Evolutionary conservation across 495 filamentous ascomycete species (phyloP).

Genomic region (Aspergillus carlsbadensis): DNA sequence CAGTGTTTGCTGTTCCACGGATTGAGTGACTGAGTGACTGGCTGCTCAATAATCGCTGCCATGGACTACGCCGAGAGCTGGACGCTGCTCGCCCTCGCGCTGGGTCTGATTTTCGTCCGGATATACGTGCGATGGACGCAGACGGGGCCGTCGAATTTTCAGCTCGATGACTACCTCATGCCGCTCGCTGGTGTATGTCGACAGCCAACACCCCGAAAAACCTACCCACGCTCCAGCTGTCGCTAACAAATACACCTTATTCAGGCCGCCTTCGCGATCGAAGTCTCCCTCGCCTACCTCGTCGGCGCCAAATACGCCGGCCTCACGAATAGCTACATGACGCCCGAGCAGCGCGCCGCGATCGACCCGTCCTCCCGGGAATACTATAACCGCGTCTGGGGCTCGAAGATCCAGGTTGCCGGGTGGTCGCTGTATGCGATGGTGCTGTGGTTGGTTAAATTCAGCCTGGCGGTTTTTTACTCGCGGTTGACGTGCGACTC

Average conservation of each 20-base stretch:
- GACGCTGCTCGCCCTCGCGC: conserved; percentile 43
- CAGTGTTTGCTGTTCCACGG: too few relatives aligned
- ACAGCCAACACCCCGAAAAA: background rate
- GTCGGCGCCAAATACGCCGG: conserved; percentile 38
- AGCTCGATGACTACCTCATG: conserved; percentile 60
- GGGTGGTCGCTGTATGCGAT: conserved; percentile 59
- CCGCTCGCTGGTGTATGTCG: conserved; percentile 47
- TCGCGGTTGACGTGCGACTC: conserved; percentile 59
- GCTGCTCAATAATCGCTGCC: too few relatives aligned
- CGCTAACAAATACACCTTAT: background rate
- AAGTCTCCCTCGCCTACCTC: conserved; percentile 36
- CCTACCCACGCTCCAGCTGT: too few relatives aligned
- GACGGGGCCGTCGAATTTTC: conserved; percentile 44
- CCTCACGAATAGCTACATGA: conserved; percentile 54
- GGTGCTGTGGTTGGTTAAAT: conserved; percentile 57
- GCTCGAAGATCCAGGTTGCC: conserved; percentile 56
- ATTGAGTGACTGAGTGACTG: too few relatives aligned
- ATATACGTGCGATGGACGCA: conserved; percentile 43
- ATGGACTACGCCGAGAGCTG: conserved; percentile 39
- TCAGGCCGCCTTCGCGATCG: conserved; percentile 31
- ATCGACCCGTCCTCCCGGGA: conserved; percentile 42
- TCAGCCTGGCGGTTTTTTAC: conserved; percentile 59
- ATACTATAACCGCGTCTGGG: conserved; percentile 42
- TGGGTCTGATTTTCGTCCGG: conserved; percentile 45
- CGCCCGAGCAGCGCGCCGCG: conserved; percentile 36